These are phyloP conservation scores for Trichoderma sp. DNA, from an alignment of 2,329 filamentous ascomycete species.

Conservation along the genomic window DNA sequence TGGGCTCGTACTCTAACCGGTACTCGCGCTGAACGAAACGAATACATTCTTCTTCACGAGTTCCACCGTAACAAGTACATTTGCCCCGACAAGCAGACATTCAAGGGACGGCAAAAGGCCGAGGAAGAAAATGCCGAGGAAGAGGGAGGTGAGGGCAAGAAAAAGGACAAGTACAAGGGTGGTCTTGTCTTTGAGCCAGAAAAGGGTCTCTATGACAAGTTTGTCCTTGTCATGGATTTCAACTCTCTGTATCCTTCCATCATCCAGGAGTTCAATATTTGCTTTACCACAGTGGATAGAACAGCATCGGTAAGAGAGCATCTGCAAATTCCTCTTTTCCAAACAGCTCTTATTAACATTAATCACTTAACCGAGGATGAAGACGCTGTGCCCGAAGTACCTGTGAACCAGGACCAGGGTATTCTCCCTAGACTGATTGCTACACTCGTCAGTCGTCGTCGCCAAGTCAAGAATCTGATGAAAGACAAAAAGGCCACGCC, in stretches of 20 bases:
- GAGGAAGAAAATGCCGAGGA: constrained; percentile 72
- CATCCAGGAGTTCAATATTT: constrained; percentile 99
- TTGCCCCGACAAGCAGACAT: constrained; percentile 89
- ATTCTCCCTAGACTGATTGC: constrained; percentile 89
- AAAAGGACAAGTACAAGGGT: constrained; percentile 99
- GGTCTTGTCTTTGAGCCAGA: constrained; percentile 98
- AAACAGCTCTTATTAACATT: constrained; percentile 31
- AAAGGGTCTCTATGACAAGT: constrained; percentile 96
- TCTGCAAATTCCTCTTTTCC: neutral
- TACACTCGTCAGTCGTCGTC: constrained; percentile 83
- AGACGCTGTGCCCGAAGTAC: constrained; percentile 86
- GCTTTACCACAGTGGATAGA: constrained; percentile 95
- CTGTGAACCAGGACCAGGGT: constrained; percentile 73
- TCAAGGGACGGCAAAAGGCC: constrained; percentile 70
- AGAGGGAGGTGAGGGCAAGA: constrained; percentile 75
- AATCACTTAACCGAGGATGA: constrained; percentile 63
- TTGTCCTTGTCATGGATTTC: constrained; percentile 99
- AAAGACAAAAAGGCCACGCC: constrained; percentile 85
- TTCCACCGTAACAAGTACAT: constrained; percentile 98
- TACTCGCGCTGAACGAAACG: constrained; percentile 94
- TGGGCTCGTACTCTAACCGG: constrained; percentile 96
- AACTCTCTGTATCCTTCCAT: constrained; percentile 98
- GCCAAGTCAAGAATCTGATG: constrained; percentile 95
- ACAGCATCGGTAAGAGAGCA: constrained; percentile 61
- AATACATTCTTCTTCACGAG: constrained; percentile 98